These are phyloP conservation scores for Phalaenopsis hybrid DNA, from an alignment of 116 monocot genomes.

Conservation along the genomic window DNA sequence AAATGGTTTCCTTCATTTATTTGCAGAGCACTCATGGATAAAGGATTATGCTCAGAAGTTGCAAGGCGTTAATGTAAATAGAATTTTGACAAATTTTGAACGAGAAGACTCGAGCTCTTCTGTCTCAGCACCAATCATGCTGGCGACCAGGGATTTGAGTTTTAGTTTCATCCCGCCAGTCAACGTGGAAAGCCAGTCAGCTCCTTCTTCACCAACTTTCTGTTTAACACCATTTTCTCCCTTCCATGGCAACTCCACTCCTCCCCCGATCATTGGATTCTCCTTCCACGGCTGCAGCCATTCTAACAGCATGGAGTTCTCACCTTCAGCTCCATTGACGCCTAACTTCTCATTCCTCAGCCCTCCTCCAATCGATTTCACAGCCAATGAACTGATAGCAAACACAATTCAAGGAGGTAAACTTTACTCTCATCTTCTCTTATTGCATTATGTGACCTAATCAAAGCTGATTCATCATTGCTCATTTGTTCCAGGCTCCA, in stretches of 20 bases:
- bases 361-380: slow-evolving; percentile 21
- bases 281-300: slow-evolving; percentile 43
- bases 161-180: slow-evolving; percentile 38
- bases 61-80: slow-evolving; percentile 9
- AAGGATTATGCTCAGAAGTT: slow-evolving; percentile 24
- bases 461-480: not conserved
- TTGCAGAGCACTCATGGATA: slow-evolving; percentile 82
- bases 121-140: slow-evolving; percentile 28
- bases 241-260: slow-evolving; percentile 15
- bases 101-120: slow-evolving; percentile 27
- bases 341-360: slow-evolving; percentile 61
- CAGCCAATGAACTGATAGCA: slow-evolving; percentile 1
- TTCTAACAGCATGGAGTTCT: slow-evolving; percentile 8
- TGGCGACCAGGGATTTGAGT: slow-evolving; percentile 47
- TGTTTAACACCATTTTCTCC: slow-evolving; percentile 68
- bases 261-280: slow-evolving; percentile 35
- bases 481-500: not conserved
- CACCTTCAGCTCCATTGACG: slow-evolving; percentile 29
- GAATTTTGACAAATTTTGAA: slow-evolving; percentile 5
- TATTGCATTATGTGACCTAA: too few species aligned
- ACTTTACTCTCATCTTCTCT: not conserved
- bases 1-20: not conserved
- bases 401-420: slow-evolving; percentile 31
- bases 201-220: slow-evolving; percentile 36
- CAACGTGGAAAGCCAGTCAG: slow-evolving; percentile 13